Evolutionary conservation across 2,329 filamentous ascomycete genomes (phyloP), one percentile per base, ranked within the genome.

Genomic region (Trichoderma breve): DNA sequence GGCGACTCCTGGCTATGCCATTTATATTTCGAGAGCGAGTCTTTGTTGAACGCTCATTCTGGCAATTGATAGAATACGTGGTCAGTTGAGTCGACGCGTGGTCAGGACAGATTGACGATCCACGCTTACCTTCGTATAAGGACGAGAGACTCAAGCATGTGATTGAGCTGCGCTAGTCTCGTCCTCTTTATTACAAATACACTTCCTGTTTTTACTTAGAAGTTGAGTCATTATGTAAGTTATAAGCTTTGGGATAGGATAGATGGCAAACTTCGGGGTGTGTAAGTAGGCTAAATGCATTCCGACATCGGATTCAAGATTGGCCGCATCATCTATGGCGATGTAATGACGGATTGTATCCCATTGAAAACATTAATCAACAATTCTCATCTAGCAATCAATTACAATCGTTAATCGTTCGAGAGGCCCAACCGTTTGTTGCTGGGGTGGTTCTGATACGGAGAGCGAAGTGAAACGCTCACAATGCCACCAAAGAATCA

Each of bases 1-100:
- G 4, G 4, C 0, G 3, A 47, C 0, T 21, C 4, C 18, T 47
- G 1, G n/a, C 1, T 47, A 6, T 21, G 0, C 4, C 18, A 47
- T 47, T 21, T 47, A 21, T 47, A 47, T 47, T 21, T n/a, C 18
- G 9, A 9, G 0, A 11, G 4, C 11, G 4, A 47, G 8, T 2
- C 0, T 11, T 47, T 11, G 4, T 5, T 47, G 2, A 12, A 21
- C n/a, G 1, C 43, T 47, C 43, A 47, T 47, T 47, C 4, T 21
- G 8, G 1, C 0, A 9, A 5, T 11, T 21, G 18, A 47, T 21
- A 11, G 18, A 21, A n/a, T 47, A 21, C 18, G 43, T 21, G 43
- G 43, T 18, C 43, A 21, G 18, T 47, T 21, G 43, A 47, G 4
- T 12, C 4, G 18, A 47, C 43, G 43, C 43, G 43, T 47, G 43